phyloP scores from a whole-genome alignment of 2,329 filamentous ascomycete species.

The Diaporthe aspalathi region DNA sequence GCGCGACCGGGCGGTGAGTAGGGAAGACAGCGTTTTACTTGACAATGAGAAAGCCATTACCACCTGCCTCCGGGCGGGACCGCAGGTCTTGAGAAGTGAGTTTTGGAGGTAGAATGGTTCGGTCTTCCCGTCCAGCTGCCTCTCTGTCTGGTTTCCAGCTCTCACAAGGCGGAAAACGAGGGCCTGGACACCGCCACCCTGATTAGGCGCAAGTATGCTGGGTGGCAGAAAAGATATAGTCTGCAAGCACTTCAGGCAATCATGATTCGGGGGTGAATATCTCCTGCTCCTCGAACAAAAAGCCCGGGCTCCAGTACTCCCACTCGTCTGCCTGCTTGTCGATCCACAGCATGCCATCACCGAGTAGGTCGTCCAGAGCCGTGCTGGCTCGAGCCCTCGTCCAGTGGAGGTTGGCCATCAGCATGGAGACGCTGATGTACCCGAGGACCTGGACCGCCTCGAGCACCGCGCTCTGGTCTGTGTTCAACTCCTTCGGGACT shows the following conservation, averaged over 20 bases:
- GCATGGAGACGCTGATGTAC: conserved; percentile 89
- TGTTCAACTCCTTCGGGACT: conserved; percentile 94
- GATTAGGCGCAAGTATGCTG: not conserved
- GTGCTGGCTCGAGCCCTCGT: conserved; percentile 86
- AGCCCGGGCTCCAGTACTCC: conserved; percentile 92
- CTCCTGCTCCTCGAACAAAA: conserved; percentile 65
- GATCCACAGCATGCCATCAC: conserved; percentile 93
- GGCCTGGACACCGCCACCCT: not conserved
- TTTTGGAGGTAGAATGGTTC: not conserved
- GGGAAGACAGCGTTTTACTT: not conserved
- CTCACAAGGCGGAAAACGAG: not conserved
- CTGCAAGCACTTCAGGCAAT: not conserved
- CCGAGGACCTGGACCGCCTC: conserved; percentile 92
- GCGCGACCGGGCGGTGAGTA: not conserved
- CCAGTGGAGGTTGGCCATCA: conserved; percentile 89
- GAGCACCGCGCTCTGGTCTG: conserved; percentile 90
- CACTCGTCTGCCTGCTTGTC: conserved; percentile 86
- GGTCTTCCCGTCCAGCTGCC: not conserved
- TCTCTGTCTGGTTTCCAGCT: not conserved
- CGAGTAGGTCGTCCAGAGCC: conserved; percentile 88
- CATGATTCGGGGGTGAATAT: conserved; percentile 35
- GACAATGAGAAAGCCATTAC: not conserved
- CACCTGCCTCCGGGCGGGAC: not conserved
- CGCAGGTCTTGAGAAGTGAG: not conserved
- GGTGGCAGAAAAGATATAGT: not conserved